Evolutionary conservation across 805 yeast genomes (phyloP), one percentile per base, ranked within the genome.

Genomic region (Ogataea degrootiae): DNA sequence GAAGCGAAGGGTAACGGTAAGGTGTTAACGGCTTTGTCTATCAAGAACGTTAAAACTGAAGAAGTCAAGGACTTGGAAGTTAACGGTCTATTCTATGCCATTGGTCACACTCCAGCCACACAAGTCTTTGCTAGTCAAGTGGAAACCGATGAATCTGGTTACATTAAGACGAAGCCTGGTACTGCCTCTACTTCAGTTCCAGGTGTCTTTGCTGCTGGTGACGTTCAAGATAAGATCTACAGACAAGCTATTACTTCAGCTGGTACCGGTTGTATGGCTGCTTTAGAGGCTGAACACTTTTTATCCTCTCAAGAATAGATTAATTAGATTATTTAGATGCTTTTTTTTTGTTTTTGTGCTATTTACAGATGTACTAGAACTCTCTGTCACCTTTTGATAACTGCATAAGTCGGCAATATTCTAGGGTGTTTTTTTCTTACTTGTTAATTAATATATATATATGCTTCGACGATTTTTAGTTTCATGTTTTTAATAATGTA

Each of bases 191-290:
- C 99, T 42, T 82, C 95, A 14, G 79, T 92, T 50, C 80, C 79
- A 62, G 98, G 97, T 67, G 87, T 94, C 52, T 94, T 86, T 59
- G 99, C 99, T 51, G 99, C 99, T 50, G 99, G 99, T 72, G 99
- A 94, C 66, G 99, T 94, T 48, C 99, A 94, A 73, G 99, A 94
- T 72, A 85, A 88, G 70, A 81, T 80, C 67, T 94, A 92, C 73
- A 88, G 99, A 82, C 99, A 94, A 76, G 99, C 99, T 49, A 89
- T 94, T 65, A 94, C 99, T 38, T 90, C 97, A 68, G 99, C 99
- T n/a, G 99, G 99, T 65, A 79, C 96, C 54, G 99, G 99, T 54
- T 94, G 99, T 78, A 92, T 91, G 97, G 99, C 99, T 61, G 99
- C 96, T 51, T 79, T 94, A 52, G 98, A 94, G 62, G 88, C 92